Conservation (phyloP, 1,139 yeast species). For the Diutina pseudorugosa region DNA sequence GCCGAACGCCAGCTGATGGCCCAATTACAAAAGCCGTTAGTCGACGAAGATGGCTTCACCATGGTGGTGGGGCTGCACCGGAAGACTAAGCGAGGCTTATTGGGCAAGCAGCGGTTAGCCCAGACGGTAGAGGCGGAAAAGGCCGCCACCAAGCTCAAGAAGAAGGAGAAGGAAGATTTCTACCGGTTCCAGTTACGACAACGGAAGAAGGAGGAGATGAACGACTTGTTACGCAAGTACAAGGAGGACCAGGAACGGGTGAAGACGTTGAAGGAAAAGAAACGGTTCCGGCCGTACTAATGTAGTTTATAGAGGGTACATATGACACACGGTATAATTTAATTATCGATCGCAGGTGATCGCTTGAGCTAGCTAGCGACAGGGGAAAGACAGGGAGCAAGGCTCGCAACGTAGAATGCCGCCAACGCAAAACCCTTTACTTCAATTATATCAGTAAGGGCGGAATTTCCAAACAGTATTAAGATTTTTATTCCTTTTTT, state of each 20-base stretch:
- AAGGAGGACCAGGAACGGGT: constrained; percentile 86
- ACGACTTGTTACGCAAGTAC: constrained; percentile 69
- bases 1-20: constrained; percentile 58
- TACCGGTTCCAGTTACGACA: constrained; percentile 95
- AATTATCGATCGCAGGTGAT: too few relatives aligned
- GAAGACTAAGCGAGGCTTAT: constrained; percentile 58
- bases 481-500: too few relatives aligned
- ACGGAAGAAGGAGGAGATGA: constrained; percentile 85
- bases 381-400: too few relatives aligned
- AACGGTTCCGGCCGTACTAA: constrained; percentile 74
- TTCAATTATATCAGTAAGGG: too few relatives aligned
- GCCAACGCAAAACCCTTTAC: too few relatives aligned
- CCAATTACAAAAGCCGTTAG: constrained; percentile 46
- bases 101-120: constrained; percentile 42
- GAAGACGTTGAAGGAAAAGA: constrained; percentile 62
- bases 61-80: constrained; percentile 80
- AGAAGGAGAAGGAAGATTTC: constrained; percentile 82
- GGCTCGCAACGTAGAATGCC: too few relatives aligned
- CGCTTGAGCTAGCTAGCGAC: too few relatives aligned
- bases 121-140: constrained; percentile 30
- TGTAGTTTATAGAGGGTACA: not conserved
- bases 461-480: too few relatives aligned
- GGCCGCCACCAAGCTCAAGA: constrained; percentile 44
- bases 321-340: too few relatives aligned
- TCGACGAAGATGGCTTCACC: constrained; percentile 91